Base-by-base conservation (phyloP, 129 eudicot genomes). In the Flaveria trinervia region DNA sequence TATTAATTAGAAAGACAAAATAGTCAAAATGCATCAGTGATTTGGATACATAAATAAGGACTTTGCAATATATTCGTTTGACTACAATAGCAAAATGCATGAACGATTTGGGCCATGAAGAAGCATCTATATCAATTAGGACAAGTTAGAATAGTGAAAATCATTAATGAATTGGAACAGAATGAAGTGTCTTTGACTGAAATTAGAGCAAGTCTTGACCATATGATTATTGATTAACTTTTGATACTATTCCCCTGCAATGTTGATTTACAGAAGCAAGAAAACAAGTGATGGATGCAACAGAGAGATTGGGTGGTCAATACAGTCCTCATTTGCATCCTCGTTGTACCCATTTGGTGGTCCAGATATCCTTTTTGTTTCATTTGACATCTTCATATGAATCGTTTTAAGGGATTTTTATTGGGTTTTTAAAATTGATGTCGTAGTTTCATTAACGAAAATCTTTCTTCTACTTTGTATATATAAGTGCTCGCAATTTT, bases 261-360 rank as follows among this genome's bases (percentile, higher is more conserved):
- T 74, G 70, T 79, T 16, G 36, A 60, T 75, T 74, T 80, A 81
- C 83, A 91, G 98, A 89, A 79, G 88, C 96, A 57, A 85, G 98
- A 89, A 87, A 87, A 78, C 96, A 94, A 85, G 97, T 91, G 50
- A 89, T 72, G 97, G 96, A 91, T 25, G 97, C 90, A 75, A 89
- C 96, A 9, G 88, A 91, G 85, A 87, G 90, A 89, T 84, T 94
- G 75, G 97, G 98, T 84, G 98, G 98, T 70, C 76, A 70, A 82
- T 94, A 94, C 70, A 94, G 98, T 83, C 92, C 98, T 20, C 86
- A 89, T 89, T 87, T 94, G 68, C 97, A 91, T 78, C 96, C 96
- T 67, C 86, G 83, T 15, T 94, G 98, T 82, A 94, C 98, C 65
- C 98, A 94, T 80, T 87, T 94, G 90, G 93, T 94, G 80, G 97